phyloP scores from a whole-genome alignment of 2,329 filamentous ascomycete species.

The Geosmithia flava region DNA sequence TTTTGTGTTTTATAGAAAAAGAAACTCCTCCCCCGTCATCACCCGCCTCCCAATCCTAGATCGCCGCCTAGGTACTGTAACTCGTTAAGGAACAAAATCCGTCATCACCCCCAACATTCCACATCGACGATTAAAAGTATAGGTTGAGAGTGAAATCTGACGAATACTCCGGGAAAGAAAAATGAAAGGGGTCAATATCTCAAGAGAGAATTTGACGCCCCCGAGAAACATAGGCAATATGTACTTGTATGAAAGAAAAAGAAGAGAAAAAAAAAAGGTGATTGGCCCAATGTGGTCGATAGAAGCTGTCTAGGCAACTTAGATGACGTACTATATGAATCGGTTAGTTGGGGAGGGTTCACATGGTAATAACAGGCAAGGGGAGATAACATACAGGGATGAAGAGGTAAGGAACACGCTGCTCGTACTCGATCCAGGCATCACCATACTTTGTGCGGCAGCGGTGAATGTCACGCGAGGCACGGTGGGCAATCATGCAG shows the following conservation, averaged over 20 bases:
- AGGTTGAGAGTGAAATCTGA: background rate
- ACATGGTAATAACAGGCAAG: background rate
- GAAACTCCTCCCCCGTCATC: too few species aligned
- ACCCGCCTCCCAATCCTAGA: too few species aligned
- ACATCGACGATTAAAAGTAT: background rate
- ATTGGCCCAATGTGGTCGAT: background rate
- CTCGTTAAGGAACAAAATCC: background rate
- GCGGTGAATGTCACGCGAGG: constrained; percentile 61
- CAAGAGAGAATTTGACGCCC: background rate
- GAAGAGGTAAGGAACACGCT: constrained; percentile 69
- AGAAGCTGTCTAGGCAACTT: constrained; percentile 6
- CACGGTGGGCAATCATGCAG: constrained; percentile 71
- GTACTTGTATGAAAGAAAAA: background rate
- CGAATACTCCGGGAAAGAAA: background rate
- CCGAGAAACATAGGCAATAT: background rate
- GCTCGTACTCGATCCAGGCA: constrained; percentile 70
- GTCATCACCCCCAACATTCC: background rate
- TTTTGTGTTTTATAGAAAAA: too few species aligned
- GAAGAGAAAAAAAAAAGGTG: too few species aligned
- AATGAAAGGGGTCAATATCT: background rate
- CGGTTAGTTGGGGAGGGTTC: background rate
- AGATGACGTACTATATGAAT: constrained; percentile 26
- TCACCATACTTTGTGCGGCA: constrained; percentile 74
- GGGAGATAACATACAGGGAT: constrained; percentile 45
- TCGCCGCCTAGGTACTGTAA: too few species aligned